phyloP scores from a whole-genome alignment of 164 flowering plant species.

The Stephania japonica region DNA sequence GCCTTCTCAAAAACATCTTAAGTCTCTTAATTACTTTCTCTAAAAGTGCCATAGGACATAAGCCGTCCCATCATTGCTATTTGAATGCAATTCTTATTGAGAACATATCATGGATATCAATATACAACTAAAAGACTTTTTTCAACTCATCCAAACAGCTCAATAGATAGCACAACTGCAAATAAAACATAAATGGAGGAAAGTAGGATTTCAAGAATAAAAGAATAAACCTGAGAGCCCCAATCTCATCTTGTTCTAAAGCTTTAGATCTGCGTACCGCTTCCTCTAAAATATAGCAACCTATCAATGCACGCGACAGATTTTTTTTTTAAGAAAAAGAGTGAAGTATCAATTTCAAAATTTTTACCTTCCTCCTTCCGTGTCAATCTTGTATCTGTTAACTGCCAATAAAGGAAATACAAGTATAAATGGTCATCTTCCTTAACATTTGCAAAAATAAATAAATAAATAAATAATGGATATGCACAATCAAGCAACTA shows the following conservation, averaged over 20 bases:
- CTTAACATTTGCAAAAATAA: background rate
- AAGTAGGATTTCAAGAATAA: background rate
- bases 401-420: slow-evolving; percentile 32
- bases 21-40: background rate
- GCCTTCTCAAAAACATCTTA: background rate
- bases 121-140: too few species aligned
- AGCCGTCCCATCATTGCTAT: too few species aligned
- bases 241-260: slow-evolving; percentile 48
- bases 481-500: background rate
- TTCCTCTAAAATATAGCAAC: slow-evolving; percentile 45
- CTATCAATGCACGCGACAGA: slow-evolving; percentile 6
- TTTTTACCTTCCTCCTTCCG: slow-evolving; percentile 70
- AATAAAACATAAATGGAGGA: background rate
- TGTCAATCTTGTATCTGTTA: slow-evolving; percentile 54
- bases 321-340: too few species aligned
- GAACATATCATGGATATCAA: background rate
- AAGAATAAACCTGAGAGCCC: slow-evolving; percentile 53
- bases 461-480: too few species aligned
- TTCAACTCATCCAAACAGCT: background rate
- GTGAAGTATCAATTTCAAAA: background rate
- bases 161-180: background rate
- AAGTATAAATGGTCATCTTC: background rate
- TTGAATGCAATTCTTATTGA: background rate
- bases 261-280: slow-evolving; percentile 75
- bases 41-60: background rate